These are phyloP conservation scores for Myriosclerotinia duriaeana DNA, from an alignment of 2,329 filamentous ascomycete species.

Conservation along the genomic window DNA sequence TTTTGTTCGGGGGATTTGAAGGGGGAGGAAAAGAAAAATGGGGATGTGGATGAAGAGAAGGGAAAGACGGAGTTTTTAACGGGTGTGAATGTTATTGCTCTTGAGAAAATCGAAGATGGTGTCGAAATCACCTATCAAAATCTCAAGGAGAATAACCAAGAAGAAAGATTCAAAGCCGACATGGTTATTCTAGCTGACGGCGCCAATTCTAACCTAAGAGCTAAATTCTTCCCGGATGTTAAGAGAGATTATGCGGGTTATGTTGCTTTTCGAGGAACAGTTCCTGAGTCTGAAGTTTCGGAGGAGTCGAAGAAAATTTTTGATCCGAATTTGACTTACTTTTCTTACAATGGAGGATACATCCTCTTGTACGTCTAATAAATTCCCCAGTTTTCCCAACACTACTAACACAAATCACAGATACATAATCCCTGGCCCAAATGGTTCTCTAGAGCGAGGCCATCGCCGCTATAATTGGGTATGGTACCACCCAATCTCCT, in stretches of 20 bases:
- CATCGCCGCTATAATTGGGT: slow-evolving; percentile 48
- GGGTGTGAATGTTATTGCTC: neutral
- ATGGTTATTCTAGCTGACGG: slow-evolving; percentile 32
- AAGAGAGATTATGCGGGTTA: slow-evolving; percentile 34
- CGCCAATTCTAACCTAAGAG: slow-evolving; percentile 29
- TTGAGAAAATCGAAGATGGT: neutral
- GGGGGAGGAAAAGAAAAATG: neutral
- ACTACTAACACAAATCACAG: neutral
- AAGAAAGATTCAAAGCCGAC: slow-evolving; percentile 24
- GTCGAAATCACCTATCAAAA: slow-evolving; percentile 18
- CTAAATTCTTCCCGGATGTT: slow-evolving; percentile 24
- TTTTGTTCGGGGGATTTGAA: slow-evolving; percentile 11
- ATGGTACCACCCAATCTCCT: slow-evolving; percentile 45
- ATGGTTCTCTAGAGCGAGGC: slow-evolving; percentile 44
- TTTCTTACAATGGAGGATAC: slow-evolving; percentile 44
- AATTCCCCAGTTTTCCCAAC: neutral
- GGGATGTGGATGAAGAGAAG: neutral
- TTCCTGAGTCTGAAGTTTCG: slow-evolving; percentile 44
- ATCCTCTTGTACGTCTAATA: slow-evolving; percentile 39
- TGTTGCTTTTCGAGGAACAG: slow-evolving; percentile 43
- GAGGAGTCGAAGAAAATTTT: slow-evolving; percentile 41
- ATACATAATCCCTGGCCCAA: slow-evolving; percentile 46
- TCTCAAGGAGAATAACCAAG: neutral
- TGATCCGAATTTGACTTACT: slow-evolving; percentile 45
- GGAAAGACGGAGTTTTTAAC: neutral